phyloP scores from a whole-genome alignment of 2,329 filamentous ascomycete species.

The Sarocladium strictum region DNA sequence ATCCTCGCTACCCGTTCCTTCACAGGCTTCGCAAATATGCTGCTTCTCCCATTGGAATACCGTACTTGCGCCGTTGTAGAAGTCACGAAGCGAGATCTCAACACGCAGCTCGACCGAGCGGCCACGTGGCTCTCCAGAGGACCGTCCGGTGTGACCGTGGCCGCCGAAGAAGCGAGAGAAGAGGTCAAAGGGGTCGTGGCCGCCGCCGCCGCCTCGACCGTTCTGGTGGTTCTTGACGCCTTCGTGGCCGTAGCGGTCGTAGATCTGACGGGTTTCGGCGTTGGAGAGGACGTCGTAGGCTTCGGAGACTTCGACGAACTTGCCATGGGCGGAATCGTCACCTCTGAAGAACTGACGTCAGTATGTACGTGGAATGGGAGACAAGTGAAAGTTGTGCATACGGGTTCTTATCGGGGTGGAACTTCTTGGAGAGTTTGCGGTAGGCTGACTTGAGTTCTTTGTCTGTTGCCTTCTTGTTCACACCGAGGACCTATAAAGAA shows the following conservation, averaged over 20 bases:
- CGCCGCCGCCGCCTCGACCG: conserved; percentile 53
- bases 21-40: conserved; percentile 87
- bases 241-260: conserved; percentile 91
- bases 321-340: conserved; percentile 73
- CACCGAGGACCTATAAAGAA: conserved; percentile 60
- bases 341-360: conserved; percentile 27
- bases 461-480: conserved; percentile 74
- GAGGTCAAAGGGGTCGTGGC: conserved; percentile 87
- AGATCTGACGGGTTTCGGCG: conserved; percentile 74
- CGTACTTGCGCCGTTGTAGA: conserved; percentile 83
- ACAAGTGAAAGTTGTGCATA: conserved; percentile 36
- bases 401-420: conserved; percentile 97
- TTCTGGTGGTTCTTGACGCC: conserved; percentile 79
- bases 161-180: conserved; percentile 97
- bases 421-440: conserved; percentile 87
- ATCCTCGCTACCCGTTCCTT: conserved; percentile 78
- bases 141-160: conserved; percentile 72
- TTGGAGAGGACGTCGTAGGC: conserved; percentile 91
- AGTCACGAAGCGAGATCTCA: conserved; percentile 73
- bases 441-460: conserved; percentile 93
- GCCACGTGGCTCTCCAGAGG: conserved; percentile 68
- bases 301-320: conserved; percentile 90
- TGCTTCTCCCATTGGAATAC: conserved; percentile 93
- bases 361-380: conserved; percentile 6
- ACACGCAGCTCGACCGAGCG: conserved; percentile 87